Evolutionary conservation across 768 basidiomycete species (phyloP).

Genomic region (Tricholoma flavovirens): DNA sequence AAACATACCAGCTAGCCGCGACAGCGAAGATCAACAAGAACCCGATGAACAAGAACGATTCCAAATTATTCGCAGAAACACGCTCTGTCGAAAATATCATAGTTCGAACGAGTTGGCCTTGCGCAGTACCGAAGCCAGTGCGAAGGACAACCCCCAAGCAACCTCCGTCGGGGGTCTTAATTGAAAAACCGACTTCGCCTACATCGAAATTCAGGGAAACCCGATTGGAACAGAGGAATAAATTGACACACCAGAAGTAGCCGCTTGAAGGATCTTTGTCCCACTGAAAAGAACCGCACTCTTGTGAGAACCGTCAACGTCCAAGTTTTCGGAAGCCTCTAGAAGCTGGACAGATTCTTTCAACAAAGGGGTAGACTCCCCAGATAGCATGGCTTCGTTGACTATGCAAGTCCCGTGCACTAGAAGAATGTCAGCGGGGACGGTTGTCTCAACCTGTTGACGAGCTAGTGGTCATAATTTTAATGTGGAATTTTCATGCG

Average conservation of each 20-base stretch:
- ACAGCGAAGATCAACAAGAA: conserved; percentile 97
- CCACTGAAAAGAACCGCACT: conserved; percentile 90
- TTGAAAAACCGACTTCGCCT: conserved; percentile 35
- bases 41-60: conserved; percentile 96
- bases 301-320: conserved; percentile 83
- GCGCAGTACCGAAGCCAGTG: conserved; percentile 96
- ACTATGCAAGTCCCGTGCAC: conserved; percentile 91
- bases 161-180: conserved; percentile 83
- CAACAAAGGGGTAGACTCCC: conserved; percentile 93
- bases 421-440: conserved; percentile 93
- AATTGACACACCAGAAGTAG: conserved; percentile 38
- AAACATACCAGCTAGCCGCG: conserved; percentile 97
- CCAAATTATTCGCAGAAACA: conserved; percentile 92
- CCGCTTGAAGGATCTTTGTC: conserved; percentile 92
- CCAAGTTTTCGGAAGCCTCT: conserved; percentile 66
- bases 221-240: background rate
- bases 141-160: conserved; percentile 90
- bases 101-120: conserved; percentile 94
- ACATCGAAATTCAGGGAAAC: conserved; percentile 3
- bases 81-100: conserved; percentile 99
- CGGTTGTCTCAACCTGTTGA: conserved; percentile 72
- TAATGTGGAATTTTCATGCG: background rate
- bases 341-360: conserved; percentile 93
- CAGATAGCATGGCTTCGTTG: conserved; percentile 98
- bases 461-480: conserved; percentile 38